A percentile compares a stretch with the other conserved stretches of the same genome.
phyloP scores from a whole-genome alignment of 225 moss, liverwort and hornwort species.

The Anthoceros angustus region DNA sequence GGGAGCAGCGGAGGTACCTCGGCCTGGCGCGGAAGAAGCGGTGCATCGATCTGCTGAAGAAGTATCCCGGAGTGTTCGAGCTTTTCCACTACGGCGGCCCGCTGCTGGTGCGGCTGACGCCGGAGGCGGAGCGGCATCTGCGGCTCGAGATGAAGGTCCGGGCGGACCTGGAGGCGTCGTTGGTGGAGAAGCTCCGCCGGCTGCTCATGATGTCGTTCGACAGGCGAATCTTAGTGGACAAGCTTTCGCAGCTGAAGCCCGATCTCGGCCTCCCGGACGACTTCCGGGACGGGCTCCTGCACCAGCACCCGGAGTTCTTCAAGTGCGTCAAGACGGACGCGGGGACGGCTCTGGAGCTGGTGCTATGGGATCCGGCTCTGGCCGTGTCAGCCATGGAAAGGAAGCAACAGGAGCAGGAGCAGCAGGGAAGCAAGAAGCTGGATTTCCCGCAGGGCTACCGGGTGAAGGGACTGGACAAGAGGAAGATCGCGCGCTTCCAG shows the following conservation, averaged over 20 bases:
- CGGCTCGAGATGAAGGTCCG: slow-evolving; percentile 19
- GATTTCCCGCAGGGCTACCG: neutral
- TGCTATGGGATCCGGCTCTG: slow-evolving; percentile 7
- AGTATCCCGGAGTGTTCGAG: slow-evolving; percentile 24
- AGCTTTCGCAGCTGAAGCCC: slow-evolving; percentile 17
- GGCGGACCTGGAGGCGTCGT: slow-evolving; percentile 17
- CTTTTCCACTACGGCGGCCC: slow-evolving; percentile 17
- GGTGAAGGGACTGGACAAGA: neutral
- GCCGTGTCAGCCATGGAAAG: neutral
- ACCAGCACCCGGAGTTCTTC: slow-evolving; percentile 8
- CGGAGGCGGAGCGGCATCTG: slow-evolving; percentile 29
- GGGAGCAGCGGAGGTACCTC: slow-evolving; percentile 1
- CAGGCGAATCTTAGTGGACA: slow-evolving; percentile 18
- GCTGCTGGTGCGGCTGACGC: slow-evolving; percentile 24
- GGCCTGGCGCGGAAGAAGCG: slow-evolving; percentile 5
- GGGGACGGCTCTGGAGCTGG: slow-evolving; percentile 5
- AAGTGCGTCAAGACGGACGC: neutral
- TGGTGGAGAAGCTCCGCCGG: slow-evolving; percentile 23
- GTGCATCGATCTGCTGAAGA: slow-evolving; percentile 9
- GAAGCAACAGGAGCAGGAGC: neutral
- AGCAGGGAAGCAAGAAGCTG: neutral
- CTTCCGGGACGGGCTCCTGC: slow-evolving; percentile 9
- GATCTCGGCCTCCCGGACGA: slow-evolving; percentile 22
- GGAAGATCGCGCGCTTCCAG: neutral
- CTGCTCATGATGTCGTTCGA: slow-evolving; percentile 32